phyloP scores from a whole-genome alignment of 768 basidiomycete species.

The Pleurotus djamor region DNA sequence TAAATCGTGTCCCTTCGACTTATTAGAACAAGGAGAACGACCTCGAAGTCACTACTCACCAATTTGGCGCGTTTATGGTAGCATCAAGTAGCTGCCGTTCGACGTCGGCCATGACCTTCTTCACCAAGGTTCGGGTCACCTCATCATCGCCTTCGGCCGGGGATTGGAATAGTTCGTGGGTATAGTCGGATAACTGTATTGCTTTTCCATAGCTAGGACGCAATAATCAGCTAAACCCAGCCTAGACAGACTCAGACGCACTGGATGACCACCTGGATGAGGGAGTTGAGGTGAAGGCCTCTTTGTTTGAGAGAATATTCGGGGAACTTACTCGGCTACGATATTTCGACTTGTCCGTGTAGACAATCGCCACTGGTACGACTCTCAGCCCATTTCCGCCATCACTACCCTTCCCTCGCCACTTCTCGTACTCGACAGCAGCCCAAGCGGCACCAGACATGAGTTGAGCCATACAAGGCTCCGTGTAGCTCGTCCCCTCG shows the following conservation, averaged over 20 bases:
- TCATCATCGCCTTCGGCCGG: slow-evolving; percentile 27
- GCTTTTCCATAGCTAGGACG: slow-evolving; percentile 49
- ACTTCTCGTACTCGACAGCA: slow-evolving; percentile 64
- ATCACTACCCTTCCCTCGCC: slow-evolving; percentile 13
- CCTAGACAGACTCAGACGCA: not conserved
- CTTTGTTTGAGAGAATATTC: not conserved
- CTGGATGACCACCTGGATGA: slow-evolving; percentile 18
- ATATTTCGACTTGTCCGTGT: slow-evolving; percentile 68
- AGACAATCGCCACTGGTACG: slow-evolving; percentile 67
- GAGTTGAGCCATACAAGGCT: slow-evolving; percentile 43
- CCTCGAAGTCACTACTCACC: slow-evolving; percentile 35
- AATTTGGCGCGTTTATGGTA: slow-evolving; percentile 68
- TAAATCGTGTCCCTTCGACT: slow-evolving; percentile 55
- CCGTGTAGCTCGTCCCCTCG: slow-evolving; percentile 55
- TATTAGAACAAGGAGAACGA: too few species aligned
- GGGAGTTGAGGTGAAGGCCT: not conserved
- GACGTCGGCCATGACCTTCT: slow-evolving; percentile 51
- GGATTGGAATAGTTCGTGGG: slow-evolving; percentile 38
- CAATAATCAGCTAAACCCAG: not conserved
- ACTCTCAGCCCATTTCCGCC: slow-evolving; percentile 33
- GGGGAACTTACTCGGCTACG: slow-evolving; percentile 45
- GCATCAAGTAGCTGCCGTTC: slow-evolving; percentile 44
- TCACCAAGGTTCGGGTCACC: slow-evolving; percentile 46
- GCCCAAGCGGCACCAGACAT: slow-evolving; percentile 71
- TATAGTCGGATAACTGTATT: slow-evolving; percentile 48